Evolutionary conservation across 805 yeast species (phyloP).

Genomic region (Kurtzmaniella cleridarum): DNA sequence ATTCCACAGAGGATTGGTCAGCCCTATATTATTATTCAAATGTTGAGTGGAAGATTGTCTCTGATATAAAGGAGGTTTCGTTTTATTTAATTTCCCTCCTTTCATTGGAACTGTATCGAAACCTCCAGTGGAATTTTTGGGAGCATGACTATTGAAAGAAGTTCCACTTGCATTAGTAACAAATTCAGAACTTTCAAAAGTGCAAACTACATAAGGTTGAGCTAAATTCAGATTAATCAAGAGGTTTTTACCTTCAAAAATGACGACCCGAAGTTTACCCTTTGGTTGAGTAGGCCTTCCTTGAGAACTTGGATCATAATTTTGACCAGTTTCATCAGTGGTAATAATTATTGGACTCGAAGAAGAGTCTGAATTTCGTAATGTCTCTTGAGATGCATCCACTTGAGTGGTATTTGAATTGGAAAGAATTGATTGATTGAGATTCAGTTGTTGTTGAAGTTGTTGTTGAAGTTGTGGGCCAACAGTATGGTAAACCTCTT

Average conservation of each 20-base stretch:
- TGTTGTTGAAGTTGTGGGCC: constrained; percentile 9
- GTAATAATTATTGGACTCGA: constrained; percentile 28
- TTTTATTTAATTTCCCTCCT: constrained; percentile 7
- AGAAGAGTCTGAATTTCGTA: constrained; percentile 4
- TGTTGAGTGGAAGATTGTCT: constrained; percentile 35
- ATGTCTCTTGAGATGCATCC: constrained; percentile 12
- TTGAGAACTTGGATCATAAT: constrained; percentile 18
- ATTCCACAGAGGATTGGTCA: constrained; percentile 78
- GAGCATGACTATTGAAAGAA: constrained; percentile 3
- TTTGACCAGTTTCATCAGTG: constrained; percentile 37
- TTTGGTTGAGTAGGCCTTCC: constrained; percentile 44
- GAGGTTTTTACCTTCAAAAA: constrained; percentile 73
- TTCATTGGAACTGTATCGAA: neutral
- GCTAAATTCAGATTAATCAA: constrained; percentile 49
- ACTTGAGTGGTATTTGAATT: neutral
- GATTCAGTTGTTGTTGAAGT: constrained; percentile 7
- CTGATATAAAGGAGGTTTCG: constrained; percentile 32
- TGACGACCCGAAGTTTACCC: constrained; percentile 78
- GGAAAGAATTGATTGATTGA: neutral
- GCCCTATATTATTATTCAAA: constrained; percentile 18
- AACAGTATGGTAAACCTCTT: constrained; percentile 12
- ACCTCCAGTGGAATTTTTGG: neutral
- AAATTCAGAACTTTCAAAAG: constrained; percentile 86
- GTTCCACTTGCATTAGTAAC: constrained; percentile 76
- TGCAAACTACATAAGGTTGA: constrained; percentile 85